phyloP scores from a whole-genome alignment of 2,329 filamentous ascomycete species.

The Trichoderma breve region DNA sequence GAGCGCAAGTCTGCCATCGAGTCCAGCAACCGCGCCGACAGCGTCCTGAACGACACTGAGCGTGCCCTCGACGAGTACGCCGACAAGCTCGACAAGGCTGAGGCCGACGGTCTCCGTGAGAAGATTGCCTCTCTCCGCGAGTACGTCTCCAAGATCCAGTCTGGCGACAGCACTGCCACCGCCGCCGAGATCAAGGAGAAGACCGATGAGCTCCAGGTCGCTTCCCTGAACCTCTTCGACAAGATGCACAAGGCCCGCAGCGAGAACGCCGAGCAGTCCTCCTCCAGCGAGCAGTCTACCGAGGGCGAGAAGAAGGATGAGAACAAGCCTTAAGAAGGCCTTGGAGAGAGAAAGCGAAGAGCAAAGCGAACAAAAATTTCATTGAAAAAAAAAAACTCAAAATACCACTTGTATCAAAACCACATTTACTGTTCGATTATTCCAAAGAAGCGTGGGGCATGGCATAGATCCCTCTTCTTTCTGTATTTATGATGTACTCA shows the following conservation, averaged over 20 bases:
- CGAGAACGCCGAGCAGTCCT: constrained; percentile 49
- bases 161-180: constrained; percentile 81
- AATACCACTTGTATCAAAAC: constrained; percentile 9
- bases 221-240: constrained; percentile 94
- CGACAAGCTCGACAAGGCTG: constrained; percentile 93
- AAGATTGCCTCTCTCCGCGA: constrained; percentile 86
- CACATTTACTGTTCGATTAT: constrained; percentile 30
- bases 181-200: constrained; percentile 96
- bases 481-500: constrained; percentile 53
- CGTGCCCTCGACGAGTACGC: constrained; percentile 96
- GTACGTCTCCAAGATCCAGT: constrained; percentile 90
- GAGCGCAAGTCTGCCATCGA: constrained; percentile 95
- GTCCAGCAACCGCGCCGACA: constrained; percentile 95
- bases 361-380: constrained; percentile 18
- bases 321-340: constrained; percentile 58
- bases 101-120: constrained; percentile 89
- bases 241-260: constrained; percentile 98
- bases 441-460: constrained; percentile 34
- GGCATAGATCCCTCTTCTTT: constrained; percentile 35
- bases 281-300: constrained; percentile 44
- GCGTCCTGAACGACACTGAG: constrained; percentile 94
- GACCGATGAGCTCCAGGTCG: constrained; percentile 95
- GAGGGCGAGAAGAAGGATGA: constrained; percentile 77
- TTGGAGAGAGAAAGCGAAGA: neutral
- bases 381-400: constrained; percentile 11